These are phyloP conservation scores for Scenedesmus sp. DNA, from an alignment of 163 green algal genomes.

Conservation along the genomic window DNA sequence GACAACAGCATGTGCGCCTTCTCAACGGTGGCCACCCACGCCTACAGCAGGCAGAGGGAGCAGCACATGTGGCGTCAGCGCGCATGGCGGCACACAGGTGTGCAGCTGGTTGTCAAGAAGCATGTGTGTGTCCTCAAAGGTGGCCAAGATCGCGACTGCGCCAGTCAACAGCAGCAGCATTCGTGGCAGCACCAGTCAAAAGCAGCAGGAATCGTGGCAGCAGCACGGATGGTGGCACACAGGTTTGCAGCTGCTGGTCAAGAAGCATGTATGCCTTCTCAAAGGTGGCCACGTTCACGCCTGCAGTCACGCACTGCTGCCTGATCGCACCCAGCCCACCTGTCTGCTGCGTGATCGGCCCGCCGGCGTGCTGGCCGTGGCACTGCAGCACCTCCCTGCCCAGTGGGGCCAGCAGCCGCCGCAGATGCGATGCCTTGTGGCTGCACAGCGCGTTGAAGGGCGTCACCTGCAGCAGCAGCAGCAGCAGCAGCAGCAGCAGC, in stretches of 20 bases:
- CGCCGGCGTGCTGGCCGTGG: conserved; percentile 75
- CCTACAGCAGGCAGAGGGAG: too few relatives aligned
- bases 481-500: too few relatives aligned
- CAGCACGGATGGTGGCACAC: not conserved
- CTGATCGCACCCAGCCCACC: conserved; percentile 36
- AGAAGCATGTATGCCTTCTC: conserved; percentile 96
- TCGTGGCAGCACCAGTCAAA: not conserved
- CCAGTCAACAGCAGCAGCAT: not conserved
- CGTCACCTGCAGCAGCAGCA: conserved; percentile 78
- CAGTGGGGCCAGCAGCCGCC: conserved; percentile 76
- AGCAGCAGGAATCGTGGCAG: not conserved
- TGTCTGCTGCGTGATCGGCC: conserved; percentile 53
- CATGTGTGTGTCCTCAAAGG: not conserved
- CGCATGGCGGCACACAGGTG: too few relatives aligned
- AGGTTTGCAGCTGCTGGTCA: conserved; percentile 72
- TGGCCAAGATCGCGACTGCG: not conserved
- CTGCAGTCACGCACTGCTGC: not conserved
- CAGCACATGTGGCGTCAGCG: too few relatives aligned
- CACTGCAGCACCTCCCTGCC: conserved; percentile 71
- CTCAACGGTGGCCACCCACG: too few relatives aligned
- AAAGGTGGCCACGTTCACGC: conserved; percentile 82
- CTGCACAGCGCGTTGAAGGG: conserved; percentile 89
- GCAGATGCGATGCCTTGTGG: conserved; percentile 89
- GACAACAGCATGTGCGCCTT: too few relatives aligned
- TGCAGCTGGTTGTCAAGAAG: too few relatives aligned